phyloP scores from a whole-genome alignment of 179 eudicot genomes.

The Beta macrorhiza region DNA sequence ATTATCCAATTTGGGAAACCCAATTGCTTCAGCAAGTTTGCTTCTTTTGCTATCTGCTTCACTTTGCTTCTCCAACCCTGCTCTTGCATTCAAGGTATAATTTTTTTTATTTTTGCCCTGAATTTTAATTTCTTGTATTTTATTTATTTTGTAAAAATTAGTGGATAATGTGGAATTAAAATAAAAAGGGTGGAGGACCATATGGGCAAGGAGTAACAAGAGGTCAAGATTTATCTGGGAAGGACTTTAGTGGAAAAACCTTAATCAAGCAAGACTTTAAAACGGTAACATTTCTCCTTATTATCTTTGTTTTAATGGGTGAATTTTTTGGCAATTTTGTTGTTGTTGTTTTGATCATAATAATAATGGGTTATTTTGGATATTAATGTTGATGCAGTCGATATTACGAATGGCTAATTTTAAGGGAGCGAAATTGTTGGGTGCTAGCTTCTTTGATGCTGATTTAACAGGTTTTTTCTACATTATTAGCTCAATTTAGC shows the following conservation, averaged over 20 bases:
- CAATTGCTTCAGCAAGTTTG: constrained; percentile 28
- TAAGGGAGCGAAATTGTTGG: constrained; percentile 81
- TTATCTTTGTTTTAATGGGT: neutral
- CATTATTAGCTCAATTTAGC: neutral
- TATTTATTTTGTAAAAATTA: neutral
- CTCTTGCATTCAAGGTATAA: constrained; percentile 40
- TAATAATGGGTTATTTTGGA: neutral
- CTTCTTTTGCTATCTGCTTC: constrained; percentile 38
- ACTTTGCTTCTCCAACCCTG: constrained; percentile 38
- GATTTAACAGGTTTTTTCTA: constrained; percentile 79
- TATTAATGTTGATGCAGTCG: constrained; percentile 47
- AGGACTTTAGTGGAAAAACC: constrained; percentile 80
- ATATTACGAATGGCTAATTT: constrained; percentile 91
- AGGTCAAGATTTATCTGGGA: constrained; percentile 92
- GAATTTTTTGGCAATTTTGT: neutral
- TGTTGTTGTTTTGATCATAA: neutral
- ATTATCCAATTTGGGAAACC: neutral
- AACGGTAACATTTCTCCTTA: constrained; percentile 41
- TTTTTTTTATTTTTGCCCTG: neutral
- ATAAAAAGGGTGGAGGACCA: constrained; percentile 88
- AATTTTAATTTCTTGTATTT: neutral
- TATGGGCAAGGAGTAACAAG: constrained; percentile 92
- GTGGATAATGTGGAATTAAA: neutral
- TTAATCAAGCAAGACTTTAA: constrained; percentile 91
- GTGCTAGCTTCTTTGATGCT: constrained; percentile 98